phyloP scores from a whole-genome alignment of 2,329 filamentous ascomycete genomes.

The Xylariomycetidae sp. region DNA sequence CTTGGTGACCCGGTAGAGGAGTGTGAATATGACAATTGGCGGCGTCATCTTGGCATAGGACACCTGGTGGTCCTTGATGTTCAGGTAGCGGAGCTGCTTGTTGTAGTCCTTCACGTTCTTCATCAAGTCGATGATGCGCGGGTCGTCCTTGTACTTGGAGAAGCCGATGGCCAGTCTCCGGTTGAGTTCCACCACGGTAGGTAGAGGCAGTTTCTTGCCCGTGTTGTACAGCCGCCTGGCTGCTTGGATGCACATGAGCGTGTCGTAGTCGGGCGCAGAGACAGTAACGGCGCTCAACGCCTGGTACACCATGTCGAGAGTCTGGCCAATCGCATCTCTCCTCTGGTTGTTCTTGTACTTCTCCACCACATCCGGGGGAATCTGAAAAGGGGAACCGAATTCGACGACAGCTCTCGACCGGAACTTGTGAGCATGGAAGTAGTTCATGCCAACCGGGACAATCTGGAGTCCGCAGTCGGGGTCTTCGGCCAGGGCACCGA shows the following conservation, averaged over 20 bases:
- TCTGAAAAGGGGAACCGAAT: conserved; percentile 83
- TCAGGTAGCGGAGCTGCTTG: conserved; percentile 74
- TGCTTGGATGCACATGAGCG: conserved; percentile 93
- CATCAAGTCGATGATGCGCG: conserved; percentile 70
- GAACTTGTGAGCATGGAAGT: conserved; percentile 98
- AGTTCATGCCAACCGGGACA: conserved; percentile 97
- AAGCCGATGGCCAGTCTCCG: conserved; percentile 86
- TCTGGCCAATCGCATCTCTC: conserved; percentile 77
- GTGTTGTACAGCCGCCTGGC: conserved; percentile 89
- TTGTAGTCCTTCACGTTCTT: conserved; percentile 80
- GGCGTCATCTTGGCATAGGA: conserved; percentile 83
- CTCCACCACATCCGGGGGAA: conserved; percentile 74
- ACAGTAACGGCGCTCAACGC: conserved; percentile 84
- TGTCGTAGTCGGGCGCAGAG: conserved; percentile 89
- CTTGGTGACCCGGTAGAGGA: conserved; percentile 76
- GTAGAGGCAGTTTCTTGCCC: conserved; percentile 86
- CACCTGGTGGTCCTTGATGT: conserved; percentile 89
- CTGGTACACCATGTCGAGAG: conserved; percentile 83
- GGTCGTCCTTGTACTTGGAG: conserved; percentile 85
- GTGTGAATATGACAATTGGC: conserved; percentile 64
- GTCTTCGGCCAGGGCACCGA: conserved; percentile 79
- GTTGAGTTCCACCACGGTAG: conserved; percentile 91
- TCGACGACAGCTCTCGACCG: conserved; percentile 92
- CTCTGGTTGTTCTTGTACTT: conserved; percentile 79
- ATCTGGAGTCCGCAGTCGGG: conserved; percentile 89